Conservation (phyloP, 169 alveolate species). For the Cystoisospora suis region DNA sequence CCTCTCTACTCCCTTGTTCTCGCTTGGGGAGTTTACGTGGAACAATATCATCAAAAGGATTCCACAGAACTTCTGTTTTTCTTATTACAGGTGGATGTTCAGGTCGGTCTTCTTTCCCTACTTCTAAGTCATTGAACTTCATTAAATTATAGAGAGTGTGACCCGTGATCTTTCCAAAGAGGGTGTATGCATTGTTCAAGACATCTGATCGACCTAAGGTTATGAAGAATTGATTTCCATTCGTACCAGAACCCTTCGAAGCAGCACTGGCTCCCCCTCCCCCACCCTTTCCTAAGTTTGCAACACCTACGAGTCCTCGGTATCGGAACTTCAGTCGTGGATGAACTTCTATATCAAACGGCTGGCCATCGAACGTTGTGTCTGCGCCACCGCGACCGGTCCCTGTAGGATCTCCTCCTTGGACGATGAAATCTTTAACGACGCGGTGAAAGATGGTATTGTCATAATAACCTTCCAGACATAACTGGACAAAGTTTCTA, state of each 20-base stretch:
- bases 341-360: conserved; percentile 54
- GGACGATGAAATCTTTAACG: conserved; percentile 80
- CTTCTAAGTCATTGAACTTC: conserved; percentile 74
- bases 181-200: conserved; percentile 43
- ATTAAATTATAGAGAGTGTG: conserved; percentile 82
- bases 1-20: background rate
- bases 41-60: conserved; percentile 39
- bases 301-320: conserved; percentile 63
- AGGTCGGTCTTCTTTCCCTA: conserved; percentile 82
- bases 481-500: conserved; percentile 80
- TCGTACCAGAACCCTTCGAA: conserved; percentile 14
- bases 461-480: conserved; percentile 89
- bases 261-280: background rate
- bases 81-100: conserved; percentile 75
- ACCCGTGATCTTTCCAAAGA: conserved; percentile 71
- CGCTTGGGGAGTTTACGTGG: conserved; percentile 34
- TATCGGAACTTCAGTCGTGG: conserved; percentile 66
- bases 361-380: conserved; percentile 46
- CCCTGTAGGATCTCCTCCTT: conserved; percentile 70
- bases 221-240: conserved; percentile 71
- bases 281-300: background rate
- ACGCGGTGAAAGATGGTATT: conserved; percentile 88
- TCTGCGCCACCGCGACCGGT: conserved; percentile 61
- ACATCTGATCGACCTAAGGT: conserved; percentile 60
- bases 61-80: conserved; percentile 68